Evolutionary conservation across 139 green algal genomes (phyloP), one percentile per base, ranked within the genome.

Genomic region (Chlorella sp.): DNA sequence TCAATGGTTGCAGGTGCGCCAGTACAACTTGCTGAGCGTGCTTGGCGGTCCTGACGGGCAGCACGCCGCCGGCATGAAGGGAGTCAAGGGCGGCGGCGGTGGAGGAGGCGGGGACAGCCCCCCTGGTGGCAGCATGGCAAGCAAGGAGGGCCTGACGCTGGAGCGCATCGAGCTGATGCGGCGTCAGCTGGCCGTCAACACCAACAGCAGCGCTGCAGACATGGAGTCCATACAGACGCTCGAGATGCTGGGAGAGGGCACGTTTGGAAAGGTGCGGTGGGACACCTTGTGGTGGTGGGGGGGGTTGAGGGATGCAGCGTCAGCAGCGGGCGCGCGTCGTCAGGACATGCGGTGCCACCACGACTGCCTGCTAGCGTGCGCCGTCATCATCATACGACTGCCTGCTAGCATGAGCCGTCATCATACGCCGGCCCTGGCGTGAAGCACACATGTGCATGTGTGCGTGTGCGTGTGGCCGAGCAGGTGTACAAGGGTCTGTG

Each of bases 11-110:
- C 24, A 64, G 55, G 55, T 64, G 55, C 20, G 55, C 4, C 75
- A 80, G 63, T 80, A 80, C 74, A 80, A 80, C 69, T 62, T 80
- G 62, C 3, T 80, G n/a, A 49, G n/a, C 17, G 75, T 80, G 69
- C 69, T 80, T 32, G 75, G 75, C 2, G 32, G 49, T 29, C 10
- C 64, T 33, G 31, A 3, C 17, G 69, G 31, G 31, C n/a, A 26
- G 2, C 29, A 4, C 49, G 2, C 14, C 22, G 49, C 22, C 29
- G 69, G 30, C 5, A 42, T 22, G 2, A 55, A 31, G 26, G 50
- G 49, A 42, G 5, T 23, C n/a, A 69, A 33, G n/a, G n/a, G n/a
- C n/a, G n/a, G n/a, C n/a, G n/a, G n/a, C n/a, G 2, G 17, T 26
- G 14, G 51, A 34, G 5, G 32, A 14, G 29, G 32, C 14, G 33